Conservation (phyloP, 179 eudicot genomes). For the Silene coronaria region DNA sequence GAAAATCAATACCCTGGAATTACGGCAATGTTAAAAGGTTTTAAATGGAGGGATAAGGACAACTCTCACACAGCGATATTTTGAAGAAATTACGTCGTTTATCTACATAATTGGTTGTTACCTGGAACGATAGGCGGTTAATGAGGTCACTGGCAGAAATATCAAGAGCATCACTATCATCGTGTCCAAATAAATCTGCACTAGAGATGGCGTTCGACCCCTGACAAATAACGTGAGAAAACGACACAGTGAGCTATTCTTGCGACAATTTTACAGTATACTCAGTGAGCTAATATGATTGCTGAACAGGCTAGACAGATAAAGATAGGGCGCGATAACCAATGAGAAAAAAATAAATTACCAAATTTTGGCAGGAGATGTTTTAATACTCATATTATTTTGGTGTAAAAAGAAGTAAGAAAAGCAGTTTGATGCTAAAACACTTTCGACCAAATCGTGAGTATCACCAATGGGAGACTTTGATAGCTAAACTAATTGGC, state of each 20-base stretch:
- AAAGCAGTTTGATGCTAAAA: neutral
- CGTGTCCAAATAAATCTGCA: slow-evolving; percentile 84
- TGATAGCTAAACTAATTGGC: neutral
- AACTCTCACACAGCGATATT: too few relatives aligned
- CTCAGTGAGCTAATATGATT: neutral
- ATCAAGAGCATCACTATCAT: slow-evolving; percentile 45
- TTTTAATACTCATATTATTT: too few relatives aligned
- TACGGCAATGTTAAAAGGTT: neutral
- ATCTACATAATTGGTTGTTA: slow-evolving; percentile 20
- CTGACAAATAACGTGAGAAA: slow-evolving; percentile 25
- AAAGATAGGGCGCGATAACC: neutral
- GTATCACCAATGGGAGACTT: neutral
- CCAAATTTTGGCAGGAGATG: too few relatives aligned
- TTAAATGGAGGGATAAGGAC: neutral
- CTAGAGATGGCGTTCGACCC: slow-evolving; percentile 88
- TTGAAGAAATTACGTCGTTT: neutral
- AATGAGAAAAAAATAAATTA: neutral
- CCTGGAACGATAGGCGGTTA: slow-evolving; percentile 92
- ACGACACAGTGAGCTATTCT: neutral
- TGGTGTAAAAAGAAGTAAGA: too few relatives aligned
- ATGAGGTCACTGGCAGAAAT: slow-evolving; percentile 76
- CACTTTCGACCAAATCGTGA: neutral
- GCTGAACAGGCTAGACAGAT: too few relatives aligned
- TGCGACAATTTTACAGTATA: neutral
- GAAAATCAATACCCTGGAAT: neutral